phyloP scores from a whole-genome alignment of 2,329 filamentous ascomycete genomes.

The Aspergillus glaucus region DNA sequence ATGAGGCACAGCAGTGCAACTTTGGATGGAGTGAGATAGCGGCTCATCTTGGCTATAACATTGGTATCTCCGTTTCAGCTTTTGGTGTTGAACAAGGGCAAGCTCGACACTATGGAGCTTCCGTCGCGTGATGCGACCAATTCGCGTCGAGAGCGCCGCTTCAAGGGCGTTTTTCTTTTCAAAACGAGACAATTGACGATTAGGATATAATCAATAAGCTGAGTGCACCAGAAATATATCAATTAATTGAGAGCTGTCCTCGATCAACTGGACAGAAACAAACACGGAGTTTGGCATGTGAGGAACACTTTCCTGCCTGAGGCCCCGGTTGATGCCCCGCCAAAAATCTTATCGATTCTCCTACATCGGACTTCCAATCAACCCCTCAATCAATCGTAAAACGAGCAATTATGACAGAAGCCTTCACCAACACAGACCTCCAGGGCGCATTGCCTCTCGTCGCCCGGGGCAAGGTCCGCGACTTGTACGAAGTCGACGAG shows the following conservation, averaged over 20 bases:
- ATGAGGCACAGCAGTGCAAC: conserved; percentile 75
- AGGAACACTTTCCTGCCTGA: not conserved
- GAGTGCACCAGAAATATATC: not conserved
- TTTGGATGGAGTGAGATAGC: conserved; percentile 83
- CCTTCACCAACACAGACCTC: conserved; percentile 39
- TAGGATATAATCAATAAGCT: too few relatives aligned
- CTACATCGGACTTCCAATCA: not conserved
- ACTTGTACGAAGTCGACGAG: conserved; percentile 68
- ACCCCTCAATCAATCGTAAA: not conserved
- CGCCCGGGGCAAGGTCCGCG: conserved; percentile 68
- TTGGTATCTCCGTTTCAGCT: not conserved
- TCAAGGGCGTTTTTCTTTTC: not conserved
- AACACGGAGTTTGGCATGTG: not conserved
- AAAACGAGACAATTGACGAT: not conserved
- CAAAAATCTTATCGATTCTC: conserved; percentile 6
- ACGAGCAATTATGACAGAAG: conserved; percentile 25
- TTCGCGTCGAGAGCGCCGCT: not conserved
- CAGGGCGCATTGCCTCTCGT: conserved; percentile 43
- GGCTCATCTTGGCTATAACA: conserved; percentile 53
- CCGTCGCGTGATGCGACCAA: not conserved
- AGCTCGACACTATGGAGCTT: not conserved
- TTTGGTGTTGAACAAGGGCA: not conserved
- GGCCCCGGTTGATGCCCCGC: not conserved
- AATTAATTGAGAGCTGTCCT: not conserved
- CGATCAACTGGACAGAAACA: not conserved